Base-by-base conservation (phyloP, 305 asterid genomes). In the Solanum chacoense region DNA sequence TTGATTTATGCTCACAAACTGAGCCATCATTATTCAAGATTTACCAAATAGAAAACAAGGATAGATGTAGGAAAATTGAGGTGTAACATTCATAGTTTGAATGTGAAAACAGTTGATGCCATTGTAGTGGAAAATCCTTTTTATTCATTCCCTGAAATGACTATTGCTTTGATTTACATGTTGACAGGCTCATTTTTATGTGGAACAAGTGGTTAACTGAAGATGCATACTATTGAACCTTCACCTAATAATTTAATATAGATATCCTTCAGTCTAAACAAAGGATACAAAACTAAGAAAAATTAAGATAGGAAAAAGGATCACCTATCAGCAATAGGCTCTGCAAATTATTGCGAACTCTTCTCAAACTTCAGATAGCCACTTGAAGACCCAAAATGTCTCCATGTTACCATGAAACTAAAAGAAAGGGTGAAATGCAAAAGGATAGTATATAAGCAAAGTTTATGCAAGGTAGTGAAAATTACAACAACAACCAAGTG, bases 21-120 rank as follows among this genome's bases (percentile, higher is more conserved):
- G 94, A 92, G 95, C 92, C 93, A 84, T 91, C 93, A 85, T 91
- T 92, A 86, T 88, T 91, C 90, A 78, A 40, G 90, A 88, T n/a
- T 77, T 71, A 69, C 50, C 20, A 84, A 36, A 80, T 26, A 76
- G 71, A 18, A 69, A 69, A n/a, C 87, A 88, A 55, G 10, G 34
- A 36, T 26, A 63, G 65, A n/a, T 84, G 72, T 76, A 88, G 88
- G 80, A 20, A 69, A 84, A 55, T 55, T 84, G 73, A 55, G 45
- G 2, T 84, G 87, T 55, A 84, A 31, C 42, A 7, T 84, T 84
- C 74, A 84, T 84, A 31, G 74, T 84, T 84, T 84, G 73, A 55
- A 50, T 55, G 74, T 50, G 73, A 71, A 83, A 50, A 83, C 73
- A 50, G 74, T 31, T 55, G 40, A 84, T 55, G 73, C 13, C 73